Evolutionary conservation across 2,329 filamentous ascomycete species (phyloP), one percentile per base, ranked within the genome.

Genomic region (Mariannaea sp.): DNA sequence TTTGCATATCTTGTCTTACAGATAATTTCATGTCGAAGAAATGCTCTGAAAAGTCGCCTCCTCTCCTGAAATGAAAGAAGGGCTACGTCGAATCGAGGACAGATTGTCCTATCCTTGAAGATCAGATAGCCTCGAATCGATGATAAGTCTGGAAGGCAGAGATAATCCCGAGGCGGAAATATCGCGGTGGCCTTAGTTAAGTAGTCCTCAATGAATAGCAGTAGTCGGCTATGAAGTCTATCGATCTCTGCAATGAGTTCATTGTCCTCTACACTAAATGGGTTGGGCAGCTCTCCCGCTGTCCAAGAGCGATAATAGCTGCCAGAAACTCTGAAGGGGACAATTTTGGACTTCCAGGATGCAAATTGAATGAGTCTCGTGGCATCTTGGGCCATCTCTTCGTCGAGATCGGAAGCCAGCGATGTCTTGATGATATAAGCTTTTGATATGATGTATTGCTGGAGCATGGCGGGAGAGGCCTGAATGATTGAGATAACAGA

Each of bases 201-300:
- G 8, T 61, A 61, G 12, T 61, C 60, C 20, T 59, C 60, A 7
- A 53, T 47, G 1, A 61, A 26, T 2, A 54, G 3, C 1, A 62
- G 12, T 3, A 62, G 36, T 13, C 17, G 42, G 1, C 4, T 10
- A 4, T 56, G 10, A 5, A 59, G 6, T 16, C 27, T 33, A 2
- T 45, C n/a, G 3, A 61, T 32, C 3, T 48, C 3, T 1, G 6
- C 2, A 3, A 49, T 19, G 8, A 54, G 46, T 1, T 2, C 9
- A 14, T 26, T 4, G 33, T 52, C 7, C 5, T 19, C 1, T 1
- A 13, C 20, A 4, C 55, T 22, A n/a, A 46, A 2, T 4, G 58
- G 51, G 39, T 59, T 6, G 1, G 49, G 53, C n/a, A 62, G 35
- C 9, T 35, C 16, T 13, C 43, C 35, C 1, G 22, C 26, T 1